Evolutionary conservation across 164 flowering plant genomes (phyloP).

Genomic region (Liriodendron chinense): DNA sequence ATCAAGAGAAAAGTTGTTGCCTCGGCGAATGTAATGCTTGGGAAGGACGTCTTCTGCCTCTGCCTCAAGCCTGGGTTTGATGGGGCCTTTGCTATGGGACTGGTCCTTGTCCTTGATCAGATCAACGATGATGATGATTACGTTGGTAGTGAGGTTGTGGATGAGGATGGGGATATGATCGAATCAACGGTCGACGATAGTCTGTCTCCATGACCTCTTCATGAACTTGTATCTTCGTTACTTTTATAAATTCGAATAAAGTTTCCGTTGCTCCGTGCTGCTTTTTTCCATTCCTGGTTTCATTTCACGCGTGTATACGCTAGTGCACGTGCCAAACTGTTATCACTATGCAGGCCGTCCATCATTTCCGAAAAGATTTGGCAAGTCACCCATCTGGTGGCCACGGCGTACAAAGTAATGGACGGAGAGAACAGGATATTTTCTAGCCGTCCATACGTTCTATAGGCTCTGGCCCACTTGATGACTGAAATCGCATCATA

Average conservation of each 20-base stretch:
- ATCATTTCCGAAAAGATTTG: too few species aligned
- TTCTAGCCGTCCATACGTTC: too few species aligned
- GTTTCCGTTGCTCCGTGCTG: background rate
- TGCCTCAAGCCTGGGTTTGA: constrained; percentile 76
- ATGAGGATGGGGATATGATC: background rate
- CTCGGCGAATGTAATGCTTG: constrained; percentile 65
- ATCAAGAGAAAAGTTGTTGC: constrained; percentile 75
- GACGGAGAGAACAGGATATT: too few species aligned
- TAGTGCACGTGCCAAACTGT: too few species aligned
- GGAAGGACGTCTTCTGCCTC: constrained; percentile 78
- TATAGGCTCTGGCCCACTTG: too few species aligned
- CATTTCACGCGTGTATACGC: too few species aligned
- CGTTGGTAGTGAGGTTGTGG: background rate
- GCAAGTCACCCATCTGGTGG: too few species aligned
- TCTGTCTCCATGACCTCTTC: background rate
- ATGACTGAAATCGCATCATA: too few species aligned
- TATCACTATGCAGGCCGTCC: too few species aligned
- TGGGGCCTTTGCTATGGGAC: constrained; percentile 88
- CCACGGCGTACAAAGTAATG: too few species aligned
- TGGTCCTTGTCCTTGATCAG: constrained; percentile 84
- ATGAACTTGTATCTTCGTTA: background rate
- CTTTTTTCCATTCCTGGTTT: too few species aligned
- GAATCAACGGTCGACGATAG: background rate
- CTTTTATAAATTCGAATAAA: background rate
- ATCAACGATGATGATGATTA: constrained; percentile 45